phyloP scores from a whole-genome alignment of 257 asterid genomes.

The Solanum medicagineum region DNA sequence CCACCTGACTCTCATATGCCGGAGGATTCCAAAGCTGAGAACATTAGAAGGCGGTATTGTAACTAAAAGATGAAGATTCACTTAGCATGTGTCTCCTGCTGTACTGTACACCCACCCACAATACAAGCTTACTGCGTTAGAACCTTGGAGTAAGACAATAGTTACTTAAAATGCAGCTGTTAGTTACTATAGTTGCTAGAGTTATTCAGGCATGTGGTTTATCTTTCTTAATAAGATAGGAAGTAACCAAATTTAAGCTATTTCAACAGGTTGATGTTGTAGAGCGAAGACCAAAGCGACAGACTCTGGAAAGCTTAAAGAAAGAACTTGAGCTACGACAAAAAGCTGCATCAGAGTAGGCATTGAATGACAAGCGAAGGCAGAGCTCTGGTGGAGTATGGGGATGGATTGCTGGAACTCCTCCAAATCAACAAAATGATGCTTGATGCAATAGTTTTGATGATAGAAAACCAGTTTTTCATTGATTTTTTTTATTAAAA shows the following conservation, averaged over 20 bases:
- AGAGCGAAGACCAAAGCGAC: conserved; percentile 90
- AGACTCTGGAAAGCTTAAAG: conserved; percentile 60
- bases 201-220: neutral
- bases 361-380: conserved; percentile 46
- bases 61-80: neutral
- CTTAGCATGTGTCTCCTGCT: neutral
- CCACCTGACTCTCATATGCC: neutral
- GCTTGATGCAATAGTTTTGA: conserved; percentile 11
- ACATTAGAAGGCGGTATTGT: neutral
- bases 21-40: neutral
- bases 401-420: conserved; percentile 97
- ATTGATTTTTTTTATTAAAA: neutral
- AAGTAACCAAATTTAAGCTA: neutral
- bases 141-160: neutral
- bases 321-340: conserved; percentile 94
- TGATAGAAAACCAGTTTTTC: neutral
- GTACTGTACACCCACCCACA: neutral
- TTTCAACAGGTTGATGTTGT: conserved; percentile 81
- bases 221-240: neutral
- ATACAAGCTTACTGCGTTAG: neutral
- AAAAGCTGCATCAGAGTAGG: conserved; percentile 95
- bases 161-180: neutral
- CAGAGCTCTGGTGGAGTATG: conserved; percentile 83
- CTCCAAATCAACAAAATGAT: conserved; percentile 34
- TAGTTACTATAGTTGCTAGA: neutral